These are phyloP conservation scores for Pinus tabuliformis DNA, from an alignment of 75 land plant species.

Conservation along the genomic window DNA sequence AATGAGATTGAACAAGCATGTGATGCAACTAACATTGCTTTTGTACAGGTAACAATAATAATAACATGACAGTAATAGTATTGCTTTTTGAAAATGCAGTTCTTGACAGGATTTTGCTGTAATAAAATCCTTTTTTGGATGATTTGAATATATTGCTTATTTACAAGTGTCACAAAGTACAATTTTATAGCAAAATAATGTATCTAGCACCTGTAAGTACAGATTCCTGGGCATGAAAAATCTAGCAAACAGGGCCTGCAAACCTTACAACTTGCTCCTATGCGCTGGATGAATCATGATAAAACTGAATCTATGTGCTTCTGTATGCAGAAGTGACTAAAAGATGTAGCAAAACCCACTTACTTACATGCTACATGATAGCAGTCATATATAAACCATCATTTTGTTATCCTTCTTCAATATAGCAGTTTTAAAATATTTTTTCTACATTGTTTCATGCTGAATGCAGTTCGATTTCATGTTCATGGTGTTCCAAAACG, in stretches of 20 bases:
- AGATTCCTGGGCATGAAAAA: neutral
- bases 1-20: constrained; percentile 58
- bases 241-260: neutral
- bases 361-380: neutral
- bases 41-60: constrained; percentile 58
- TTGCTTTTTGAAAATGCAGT: neutral
- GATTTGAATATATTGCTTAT: neutral
- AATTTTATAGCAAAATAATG: neutral
- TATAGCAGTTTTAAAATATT: too few relatives aligned
- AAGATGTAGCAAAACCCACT: neutral
- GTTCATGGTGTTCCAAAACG: too few relatives aligned
- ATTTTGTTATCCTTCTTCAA: too few relatives aligned
- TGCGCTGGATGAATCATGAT: neutral
- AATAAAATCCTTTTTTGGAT: neutral
- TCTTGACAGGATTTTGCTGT: neutral
- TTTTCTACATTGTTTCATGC: too few relatives aligned
- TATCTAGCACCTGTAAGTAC: neutral
- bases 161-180: neutral
- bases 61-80: neutral
- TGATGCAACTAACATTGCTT: constrained; percentile 39
- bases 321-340: neutral
- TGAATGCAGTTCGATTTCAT: too few relatives aligned
- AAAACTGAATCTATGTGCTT: neutral
- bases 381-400: neutral
- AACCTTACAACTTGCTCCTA: neutral